Percentiles rank a stretch among this genome's conserved stretches.
Evolutionary conservation across 1,284 basidiomycete genomes (phyloP).

Genomic region (Ustilago loliicola): DNA sequence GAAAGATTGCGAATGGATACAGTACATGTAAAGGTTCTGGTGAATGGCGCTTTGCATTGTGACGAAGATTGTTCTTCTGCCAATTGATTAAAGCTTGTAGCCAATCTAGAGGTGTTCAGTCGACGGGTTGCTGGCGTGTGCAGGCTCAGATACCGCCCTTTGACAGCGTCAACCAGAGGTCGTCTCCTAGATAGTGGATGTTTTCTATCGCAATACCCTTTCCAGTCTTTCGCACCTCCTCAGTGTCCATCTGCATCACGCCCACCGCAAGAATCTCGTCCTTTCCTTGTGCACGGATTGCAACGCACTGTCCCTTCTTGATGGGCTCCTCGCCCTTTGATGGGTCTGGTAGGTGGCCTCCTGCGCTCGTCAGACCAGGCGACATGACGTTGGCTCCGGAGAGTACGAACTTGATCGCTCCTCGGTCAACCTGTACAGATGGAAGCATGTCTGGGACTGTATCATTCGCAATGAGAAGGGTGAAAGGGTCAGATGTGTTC

Average conservation of each 20-base stretch:
- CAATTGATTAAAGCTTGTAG: neutral
- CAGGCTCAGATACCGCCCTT: slow-evolving; percentile 48
- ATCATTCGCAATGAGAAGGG: neutral
- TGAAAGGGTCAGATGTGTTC: slow-evolving; percentile 5
- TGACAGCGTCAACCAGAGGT: slow-evolving; percentile 56
- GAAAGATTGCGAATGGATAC: neutral
- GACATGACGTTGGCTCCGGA: slow-evolving; percentile 75
- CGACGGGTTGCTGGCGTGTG: neutral
- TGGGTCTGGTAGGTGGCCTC: slow-evolving; percentile 84
- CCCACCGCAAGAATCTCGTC: slow-evolving; percentile 91
- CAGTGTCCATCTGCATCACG: slow-evolving; percentile 83
- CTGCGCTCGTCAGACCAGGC: slow-evolving; percentile 91
- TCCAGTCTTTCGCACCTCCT: slow-evolving; percentile 89
- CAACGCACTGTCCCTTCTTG: slow-evolving; percentile 81
- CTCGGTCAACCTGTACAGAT: slow-evolving; percentile 89
- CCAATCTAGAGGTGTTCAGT: neutral
- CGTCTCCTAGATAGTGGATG: slow-evolving; percentile 80
- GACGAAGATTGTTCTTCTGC: neutral
- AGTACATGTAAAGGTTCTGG: neutral
- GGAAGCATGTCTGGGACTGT: slow-evolving; percentile 79
- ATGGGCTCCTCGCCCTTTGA: slow-evolving; percentile 76
- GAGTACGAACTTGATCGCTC: slow-evolving; percentile 96
- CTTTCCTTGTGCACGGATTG: slow-evolving; percentile 95
- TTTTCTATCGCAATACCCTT: slow-evolving; percentile 93
- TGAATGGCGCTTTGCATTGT: neutral